Evolutionary conservation across 805 yeast species (phyloP), one percentile per base, ranked within the genome.

Genomic region (Candida tammaniensis): DNA sequence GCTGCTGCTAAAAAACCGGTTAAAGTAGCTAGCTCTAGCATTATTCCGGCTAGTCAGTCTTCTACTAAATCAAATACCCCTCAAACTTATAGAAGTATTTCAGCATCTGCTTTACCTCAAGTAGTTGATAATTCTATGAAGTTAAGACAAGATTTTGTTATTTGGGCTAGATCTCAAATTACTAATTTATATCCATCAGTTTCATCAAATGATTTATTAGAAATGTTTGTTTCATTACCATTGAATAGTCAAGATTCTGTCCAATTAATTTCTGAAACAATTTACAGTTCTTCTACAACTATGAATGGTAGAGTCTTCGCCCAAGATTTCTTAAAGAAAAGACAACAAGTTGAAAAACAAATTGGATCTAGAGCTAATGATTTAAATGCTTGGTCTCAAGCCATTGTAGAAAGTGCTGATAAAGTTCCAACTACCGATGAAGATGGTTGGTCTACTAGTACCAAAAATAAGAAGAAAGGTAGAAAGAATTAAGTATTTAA

Each of bases 301-400:
- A 80, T 91, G 84, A 96, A 93, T 57, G 98, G 98, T 16, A 80
- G 96, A 54, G 73, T 95, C 46, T 91, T 89, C 67, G 96, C 98
- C 0, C 76, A 74, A 37, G 98, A 93, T 53, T 93, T 93, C 56
- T 69, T 82, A 54, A 83, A 81, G 60, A 79, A 84, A 54, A 81
- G 93, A 52, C 73, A 72, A 40, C 72, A 67, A 31, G 89, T 86
- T 37, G 97, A 88, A 49, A 72, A 75, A 44, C 64, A 57, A 39
- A 38, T 60, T 36, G 65, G 64, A 8, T 14, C 29, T 12, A 27
- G 16, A 13, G 54, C 61, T 17, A 64, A 59, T 20, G 61, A 65
- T 36, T 68, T 59, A 7, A 68, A 76, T 45, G 70, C 79, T 26
- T 88, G 96, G 96, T 69, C 73, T 31, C 83, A 80, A 39, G 93